A percentile compares a stretch with the other conserved stretches of the same genome.
Conservation (phyloP, 2,329 filamentous ascomycete species). For the Apiospora koreana region DNA sequence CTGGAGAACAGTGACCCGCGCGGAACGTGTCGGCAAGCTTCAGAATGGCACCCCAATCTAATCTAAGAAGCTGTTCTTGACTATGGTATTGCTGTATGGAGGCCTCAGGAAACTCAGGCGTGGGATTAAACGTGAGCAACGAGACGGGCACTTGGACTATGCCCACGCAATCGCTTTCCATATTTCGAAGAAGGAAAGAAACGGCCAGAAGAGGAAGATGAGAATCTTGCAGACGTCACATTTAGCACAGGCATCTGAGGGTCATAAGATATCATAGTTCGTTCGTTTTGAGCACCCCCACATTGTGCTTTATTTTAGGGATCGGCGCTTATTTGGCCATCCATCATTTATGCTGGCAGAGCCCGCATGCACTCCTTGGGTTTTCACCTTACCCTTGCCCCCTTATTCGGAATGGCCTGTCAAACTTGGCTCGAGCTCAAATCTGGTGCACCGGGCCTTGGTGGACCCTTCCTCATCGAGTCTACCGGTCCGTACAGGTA, state of each 20-base stretch:
- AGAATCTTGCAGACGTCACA: background rate
- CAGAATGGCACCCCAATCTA: background rate
- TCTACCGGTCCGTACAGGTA: background rate
- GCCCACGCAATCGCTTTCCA: constrained; percentile 3
- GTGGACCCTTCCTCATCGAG: background rate
- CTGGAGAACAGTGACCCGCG: background rate
- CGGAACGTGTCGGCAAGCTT: background rate
- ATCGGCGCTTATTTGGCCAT: background rate
- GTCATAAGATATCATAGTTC: background rate
- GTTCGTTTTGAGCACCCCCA: background rate
- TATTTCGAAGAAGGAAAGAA: background rate
- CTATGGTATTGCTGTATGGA: background rate
- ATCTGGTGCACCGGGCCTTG: background rate
- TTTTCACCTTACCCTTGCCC: background rate
- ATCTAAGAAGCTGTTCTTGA: background rate
- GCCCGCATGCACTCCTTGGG: background rate
- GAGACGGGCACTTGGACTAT: background rate
- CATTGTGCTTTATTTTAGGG: background rate
- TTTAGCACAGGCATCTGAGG: background rate
- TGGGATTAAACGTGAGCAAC: background rate
- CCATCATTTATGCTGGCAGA: background rate
- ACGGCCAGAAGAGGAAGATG: background rate
- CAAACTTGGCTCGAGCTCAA: background rate
- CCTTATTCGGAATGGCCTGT: background rate
- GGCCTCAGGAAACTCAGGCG: background rate